Percentiles rank a stretch among this genome's conserved stretches.
Evolutionary conservation across 2,329 filamentous ascomycete genomes (phyloP).

Genomic region (Epichloe coenophiala): DNA sequence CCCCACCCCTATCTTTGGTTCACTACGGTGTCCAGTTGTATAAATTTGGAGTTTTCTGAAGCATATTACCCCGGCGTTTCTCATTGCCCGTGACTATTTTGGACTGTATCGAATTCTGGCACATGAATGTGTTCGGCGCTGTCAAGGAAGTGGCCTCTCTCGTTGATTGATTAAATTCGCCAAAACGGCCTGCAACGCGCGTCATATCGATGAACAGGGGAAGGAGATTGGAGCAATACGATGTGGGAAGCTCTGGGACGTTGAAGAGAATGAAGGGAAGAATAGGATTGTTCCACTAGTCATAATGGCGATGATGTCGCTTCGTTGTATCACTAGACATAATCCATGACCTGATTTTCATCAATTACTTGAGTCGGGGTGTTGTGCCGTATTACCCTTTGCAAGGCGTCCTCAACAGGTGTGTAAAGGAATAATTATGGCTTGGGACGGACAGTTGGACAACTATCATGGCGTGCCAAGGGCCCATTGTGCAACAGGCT

Average conservation of each 20-base stretch:
- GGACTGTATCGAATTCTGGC: not conserved
- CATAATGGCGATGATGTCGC: not conserved
- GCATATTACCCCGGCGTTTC: slow-evolving; percentile 7
- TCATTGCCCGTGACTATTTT: not conserved
- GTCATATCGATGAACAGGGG: no score
- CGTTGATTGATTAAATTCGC: not conserved
- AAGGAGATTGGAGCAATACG: not conserved
- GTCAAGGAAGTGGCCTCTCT: not conserved
- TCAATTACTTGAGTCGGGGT: no score
- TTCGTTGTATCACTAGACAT: not conserved
- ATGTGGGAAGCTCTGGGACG: not conserved
- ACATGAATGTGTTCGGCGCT: not conserved
- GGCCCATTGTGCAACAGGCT: no score
- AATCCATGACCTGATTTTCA: not conserved
- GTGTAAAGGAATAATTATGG: no score
- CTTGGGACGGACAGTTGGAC: no score
- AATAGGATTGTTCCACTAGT: not conserved
- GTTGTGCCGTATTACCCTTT: no score
- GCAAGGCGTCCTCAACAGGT: no score
- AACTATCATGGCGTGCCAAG: no score
- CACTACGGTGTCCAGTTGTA: not conserved
- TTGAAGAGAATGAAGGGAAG: not conserved
- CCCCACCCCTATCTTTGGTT: not conserved
- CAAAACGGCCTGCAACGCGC: no score
- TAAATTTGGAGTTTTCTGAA: not conserved